Percentiles rank a stretch among this genome's conserved stretches.
Evolutionary conservation across 306 rosid species (phyloP).

Genomic region (Mucuna pruriens): DNA sequence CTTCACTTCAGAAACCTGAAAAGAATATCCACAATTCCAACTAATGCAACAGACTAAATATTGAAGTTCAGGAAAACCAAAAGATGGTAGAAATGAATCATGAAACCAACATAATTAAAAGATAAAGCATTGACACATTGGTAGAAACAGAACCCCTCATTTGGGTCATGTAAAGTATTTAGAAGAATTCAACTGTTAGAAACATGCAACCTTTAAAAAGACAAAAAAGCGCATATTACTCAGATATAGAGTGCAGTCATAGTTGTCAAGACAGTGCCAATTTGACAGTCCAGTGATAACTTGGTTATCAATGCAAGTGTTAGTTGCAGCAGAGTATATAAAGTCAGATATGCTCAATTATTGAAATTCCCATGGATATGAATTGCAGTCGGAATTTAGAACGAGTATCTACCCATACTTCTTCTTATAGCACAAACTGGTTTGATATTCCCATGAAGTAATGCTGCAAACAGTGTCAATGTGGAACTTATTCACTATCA

Average conservation of each 20-base stretch:
- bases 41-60: background rate
- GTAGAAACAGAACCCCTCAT: background rate
- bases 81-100: background rate
- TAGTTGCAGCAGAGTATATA: background rate
- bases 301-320: conserved; percentile 16
- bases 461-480: conserved; percentile 15
- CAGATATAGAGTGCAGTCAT: background rate
- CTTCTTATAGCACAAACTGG: background rate
- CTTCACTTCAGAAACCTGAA: conserved; percentile 88
- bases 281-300: conserved; percentile 22
- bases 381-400: background rate
- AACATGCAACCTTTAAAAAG: conserved; percentile 12
- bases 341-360: background rate
- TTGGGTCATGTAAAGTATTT: background rate
- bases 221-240: background rate
- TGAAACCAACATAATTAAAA: background rate
- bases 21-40: conserved; percentile 21
- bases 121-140: background rate
- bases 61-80: background rate
- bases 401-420: background rate
- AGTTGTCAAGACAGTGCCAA: background rate
- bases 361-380: background rate
- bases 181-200: conserved; percentile 1
- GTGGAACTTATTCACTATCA: conserved; percentile 28
- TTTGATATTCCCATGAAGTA: conserved; percentile 8